Evolutionary conservation across 768 basidiomycete genomes (phyloP), one percentile per base, ranked within the genome.

Genomic region (Gymnopilus junonius): DNA sequence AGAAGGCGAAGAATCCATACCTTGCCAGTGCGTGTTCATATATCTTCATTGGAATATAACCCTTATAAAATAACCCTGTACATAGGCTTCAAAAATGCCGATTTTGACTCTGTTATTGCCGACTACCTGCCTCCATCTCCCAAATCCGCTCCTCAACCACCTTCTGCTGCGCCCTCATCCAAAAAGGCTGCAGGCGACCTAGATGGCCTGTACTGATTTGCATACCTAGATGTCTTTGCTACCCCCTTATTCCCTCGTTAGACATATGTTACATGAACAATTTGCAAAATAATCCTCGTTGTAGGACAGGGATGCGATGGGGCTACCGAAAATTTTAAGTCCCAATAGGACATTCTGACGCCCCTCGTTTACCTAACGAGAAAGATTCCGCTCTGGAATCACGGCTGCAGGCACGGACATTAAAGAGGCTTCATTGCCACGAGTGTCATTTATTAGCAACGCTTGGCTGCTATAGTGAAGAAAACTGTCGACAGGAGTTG

Each of bases 61-160:
- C 5, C 46, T 20, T 15, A 42, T 3, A 55, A 57, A 2, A 42
- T 11, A 37, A 20, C 37, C n/a, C 60, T 48, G 46, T n/a, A n/a
- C n/a, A n/a, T 39, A 88, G 84, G 57, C 20, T 73, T 82, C 29
- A 72, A 76, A 61, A 70, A 78, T n/a, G 73, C 77, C 12, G 85
- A 87, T 61, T 93, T 94, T 67, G 88, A 93, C 71, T 87, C 90
- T 6, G 75, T 94, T 55, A 81, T 93, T 53, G 85, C 86, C 1
- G 92, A 93, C 74, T 94, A 94, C 71, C 77, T 88, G 23, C 88
- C 87, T 20, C 65, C 78, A 10, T 23, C 76, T 5, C 69, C 67
- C 8, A 70, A 75, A 57, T 58, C 71, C 4, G 40, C 57, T 14
- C 53, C 67, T 23, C 42, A 64, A 10, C 31, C 61, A 3, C 29